Evolutionary conservation across 2,329 filamentous ascomycete genomes (phyloP), one percentile per base, ranked within the genome.

Genomic region (Apiospora pterosperma): DNA sequence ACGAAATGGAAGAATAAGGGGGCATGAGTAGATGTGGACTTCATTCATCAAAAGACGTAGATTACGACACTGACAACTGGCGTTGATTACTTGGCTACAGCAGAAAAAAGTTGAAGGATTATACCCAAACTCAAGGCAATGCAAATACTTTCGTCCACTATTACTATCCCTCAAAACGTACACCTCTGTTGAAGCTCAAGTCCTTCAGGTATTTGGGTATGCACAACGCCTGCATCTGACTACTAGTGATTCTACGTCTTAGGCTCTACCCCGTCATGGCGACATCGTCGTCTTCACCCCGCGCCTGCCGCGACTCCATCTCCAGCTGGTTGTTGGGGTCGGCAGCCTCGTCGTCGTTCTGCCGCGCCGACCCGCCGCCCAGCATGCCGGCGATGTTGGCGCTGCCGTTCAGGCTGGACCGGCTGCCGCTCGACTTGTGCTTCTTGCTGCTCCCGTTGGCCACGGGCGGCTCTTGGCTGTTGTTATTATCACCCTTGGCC

Each of bases 191-290:
- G 8, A 12, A 11, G 10, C 19, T 12, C 41, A 23, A 44, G 10
- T 23, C 41, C n/a, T 44, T 44, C 21, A 10, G n/a, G 8, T 11
- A 12, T 23, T 12, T 23, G 16, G 16, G 16, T 39, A 39, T 12
- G n/a, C 4, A 4, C 12, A 25, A 14, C 23, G 14, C 44, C 14
- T 19, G 14, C 25, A 25, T 28, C 44, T 10, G 3, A 19, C 12
- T 31, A 23, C 23, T 16, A 34, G 7, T 34, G 7, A 5, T 34
- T 1, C 19, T 21, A 28, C 28, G 6, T 12, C 16, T 25, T 23
- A n/a, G 39, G 60, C 63, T n/a, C 75, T 81, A 86, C 59, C 82
- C 85, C 36, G 78, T 81, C 88, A 90, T 90, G 62, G 85, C 78
- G 36, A 90, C 84, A 71, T 90, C 87, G 16, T 55, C 48, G 10